Evolutionary conservation across 352 stramenopile species (phyloP), one percentile per base, ranked within the genome.

Genomic region (Phytophthora rubi): DNA sequence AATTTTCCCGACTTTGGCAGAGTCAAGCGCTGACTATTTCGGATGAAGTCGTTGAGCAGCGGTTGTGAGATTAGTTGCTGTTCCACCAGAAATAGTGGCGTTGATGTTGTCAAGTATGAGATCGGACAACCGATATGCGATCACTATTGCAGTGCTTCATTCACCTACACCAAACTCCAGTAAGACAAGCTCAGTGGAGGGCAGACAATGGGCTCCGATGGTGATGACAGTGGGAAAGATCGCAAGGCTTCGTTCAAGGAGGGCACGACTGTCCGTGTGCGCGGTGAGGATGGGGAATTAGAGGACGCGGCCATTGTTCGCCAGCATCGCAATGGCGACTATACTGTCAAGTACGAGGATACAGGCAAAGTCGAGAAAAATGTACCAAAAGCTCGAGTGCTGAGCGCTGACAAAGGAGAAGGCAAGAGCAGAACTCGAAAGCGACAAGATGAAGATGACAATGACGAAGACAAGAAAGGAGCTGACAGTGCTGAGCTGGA

Each of bases 361-460:
- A 74, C 67, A 0, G 76, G 67, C 7, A 68, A 81, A 56, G 52
- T 72, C 0, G 79, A 84, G 65, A 86, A 82, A 57, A 76, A 74
- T 28, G 74, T 86, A 21, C 16, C 51, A 23, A 65, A 54, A 54
- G 62, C 75, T 35, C 71, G 75, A 7, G 47, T 81, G 0, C 30
- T 66, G 28, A n/a, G 28, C 37, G 18, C n/a, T 28, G 65, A 63
- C 2, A 72, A 67, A 45, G 68, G 59, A 4, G n/a, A 59, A 55
- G 37, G 15, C 12, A 73, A 70, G 37, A 42, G 23, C 52, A 61
- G 59, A 10, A 59, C 18, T n/a, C 59, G 26, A 9, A 76, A 61
- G 28, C 45, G 32, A 21, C 56, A 70, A 44, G 60, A 48, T 3
- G 59, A 64, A 0, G 66, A 64, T 5, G 57, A 61, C 44, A 62